Percentiles rank a stretch among this genome's conserved stretches.
phyloP scores from a whole-genome alignment of 2,329 filamentous ascomycete genomes.

The Venturia aucupariae region DNA sequence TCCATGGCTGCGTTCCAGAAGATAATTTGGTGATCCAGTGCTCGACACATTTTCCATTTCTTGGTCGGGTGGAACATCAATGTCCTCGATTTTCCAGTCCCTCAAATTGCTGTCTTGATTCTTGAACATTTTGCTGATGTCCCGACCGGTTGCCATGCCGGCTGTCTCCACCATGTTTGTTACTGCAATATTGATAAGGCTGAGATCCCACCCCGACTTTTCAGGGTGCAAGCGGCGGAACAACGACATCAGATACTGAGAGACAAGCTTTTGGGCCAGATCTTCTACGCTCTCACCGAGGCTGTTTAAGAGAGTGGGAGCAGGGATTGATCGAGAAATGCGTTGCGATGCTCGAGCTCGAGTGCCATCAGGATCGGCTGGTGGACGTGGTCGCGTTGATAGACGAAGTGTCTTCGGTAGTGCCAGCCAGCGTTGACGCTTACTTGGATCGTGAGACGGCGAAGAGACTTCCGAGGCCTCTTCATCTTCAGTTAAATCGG shows the following conservation, averaged over 20 bases:
- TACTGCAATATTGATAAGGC: conserved; percentile 77
- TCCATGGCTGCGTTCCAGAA: background rate
- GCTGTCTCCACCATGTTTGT: conserved; percentile 62
- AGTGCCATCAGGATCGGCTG: conserved; percentile 41
- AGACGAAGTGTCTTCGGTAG: conserved; percentile 74
- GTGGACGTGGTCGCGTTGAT: conserved; percentile 58
- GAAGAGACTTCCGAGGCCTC: conserved; percentile 18
- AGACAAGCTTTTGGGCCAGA: conserved; percentile 59
- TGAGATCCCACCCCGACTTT: conserved; percentile 65
- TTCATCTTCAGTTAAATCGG: conserved; percentile 57
- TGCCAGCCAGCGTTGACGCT: conserved; percentile 54
- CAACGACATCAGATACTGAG: conserved; percentile 58
- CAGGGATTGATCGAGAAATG: conserved; percentile 62
- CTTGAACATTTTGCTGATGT: conserved; percentile 78
- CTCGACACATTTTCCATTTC: conserved; percentile 16
- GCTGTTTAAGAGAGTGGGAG: conserved; percentile 67
- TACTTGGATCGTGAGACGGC: background rate
- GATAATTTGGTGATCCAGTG: conserved; percentile 1
- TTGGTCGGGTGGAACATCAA: conserved; percentile 26
- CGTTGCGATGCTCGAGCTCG: conserved; percentile 55
- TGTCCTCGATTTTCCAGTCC: conserved; percentile 53
- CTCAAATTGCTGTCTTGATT: conserved; percentile 60
- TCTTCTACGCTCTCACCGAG: conserved; percentile 48
- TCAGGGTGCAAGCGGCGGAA: conserved; percentile 67
- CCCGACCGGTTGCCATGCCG: conserved; percentile 46